Percentiles rank a stretch among this genome's conserved stretches.
phyloP scores from a whole-genome alignment of 2,329 filamentous ascomycete genomes.

The Paracorniculantispora psalliotae region DNA sequence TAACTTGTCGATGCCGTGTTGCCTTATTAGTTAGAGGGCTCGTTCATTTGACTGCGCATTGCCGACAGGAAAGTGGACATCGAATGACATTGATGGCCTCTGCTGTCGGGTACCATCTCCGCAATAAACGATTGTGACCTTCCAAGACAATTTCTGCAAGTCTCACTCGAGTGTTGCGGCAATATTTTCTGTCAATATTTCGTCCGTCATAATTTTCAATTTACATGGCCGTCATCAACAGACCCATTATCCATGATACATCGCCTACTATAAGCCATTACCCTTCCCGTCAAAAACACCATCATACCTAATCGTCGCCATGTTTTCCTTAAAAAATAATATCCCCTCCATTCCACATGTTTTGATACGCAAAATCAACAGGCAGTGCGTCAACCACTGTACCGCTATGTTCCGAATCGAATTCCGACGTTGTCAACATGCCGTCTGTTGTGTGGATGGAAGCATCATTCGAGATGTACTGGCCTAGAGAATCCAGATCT shows the following conservation, averaged over 20 bases:
- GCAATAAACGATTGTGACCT: not conserved
- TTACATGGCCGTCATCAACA: too few species aligned
- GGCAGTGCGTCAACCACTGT: conserved; percentile 8
- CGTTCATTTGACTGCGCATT: not conserved
- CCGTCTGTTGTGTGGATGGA: conserved; percentile 21
- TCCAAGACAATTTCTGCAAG: too few species aligned
- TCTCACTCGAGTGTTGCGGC: too few species aligned
- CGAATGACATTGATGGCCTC: not conserved
- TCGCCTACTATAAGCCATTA: too few species aligned
- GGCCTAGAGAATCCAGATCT: conserved; percentile 54
- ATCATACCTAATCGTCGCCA: not conserved
- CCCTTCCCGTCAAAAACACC: too few species aligned
- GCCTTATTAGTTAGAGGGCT: too few species aligned
- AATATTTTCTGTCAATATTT: too few species aligned
- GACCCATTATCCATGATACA: too few species aligned
- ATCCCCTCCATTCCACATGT: conserved; percentile 13
- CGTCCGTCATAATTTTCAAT: too few species aligned
- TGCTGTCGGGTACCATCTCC: not conserved
- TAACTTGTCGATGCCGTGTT: too few species aligned
- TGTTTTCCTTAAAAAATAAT: conserved; percentile 10
- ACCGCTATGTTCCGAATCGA: conserved; percentile 23
- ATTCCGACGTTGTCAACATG: conserved; percentile 22
- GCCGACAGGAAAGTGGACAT: not conserved
- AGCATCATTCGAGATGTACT: conserved; percentile 37
- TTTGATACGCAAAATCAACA: conserved; percentile 14